Percentiles rank a stretch among this genome's conserved stretches.
Evolutionary conservation across 2,329 filamentous ascomycete genomes (phyloP).

Genomic region (Sclerotiophoma versabilis): DNA sequence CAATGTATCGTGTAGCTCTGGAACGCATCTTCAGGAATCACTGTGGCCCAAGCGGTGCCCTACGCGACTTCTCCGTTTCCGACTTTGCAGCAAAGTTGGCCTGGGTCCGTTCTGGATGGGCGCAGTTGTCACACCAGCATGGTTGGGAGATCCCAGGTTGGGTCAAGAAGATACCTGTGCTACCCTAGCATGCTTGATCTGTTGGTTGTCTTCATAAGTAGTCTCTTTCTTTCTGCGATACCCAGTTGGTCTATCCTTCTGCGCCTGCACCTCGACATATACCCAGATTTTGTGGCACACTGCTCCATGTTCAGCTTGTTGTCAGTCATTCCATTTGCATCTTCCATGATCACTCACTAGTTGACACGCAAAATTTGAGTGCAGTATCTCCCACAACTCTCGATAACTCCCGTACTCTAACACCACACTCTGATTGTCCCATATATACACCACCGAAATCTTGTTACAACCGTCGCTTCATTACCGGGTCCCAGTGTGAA

Average conservation of each 20-base stretch:
- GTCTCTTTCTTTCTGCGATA: neutral
- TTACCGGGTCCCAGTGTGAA: neutral
- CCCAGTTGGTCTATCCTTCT: neutral
- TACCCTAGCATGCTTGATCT: slow-evolving; percentile 17
- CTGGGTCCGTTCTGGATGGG: slow-evolving; percentile 26
- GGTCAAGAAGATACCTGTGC: slow-evolving; percentile 37
- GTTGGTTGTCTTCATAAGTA: neutral
- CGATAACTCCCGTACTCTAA: too few species aligned
- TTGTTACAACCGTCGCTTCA: neutral
- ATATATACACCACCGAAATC: neutral
- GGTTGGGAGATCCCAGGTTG: slow-evolving; percentile 35
- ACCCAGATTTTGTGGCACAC: neutral
- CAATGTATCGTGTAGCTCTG: slow-evolving; percentile 25
- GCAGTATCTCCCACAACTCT: too few species aligned
- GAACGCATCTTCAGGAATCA: slow-evolving; percentile 37
- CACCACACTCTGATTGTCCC: too few species aligned
- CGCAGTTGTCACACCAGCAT: slow-evolving; percentile 22
- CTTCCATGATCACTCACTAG: too few species aligned
- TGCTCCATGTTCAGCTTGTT: neutral
- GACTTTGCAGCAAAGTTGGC: slow-evolving; percentile 21
- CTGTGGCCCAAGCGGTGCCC: slow-evolving; percentile 31
- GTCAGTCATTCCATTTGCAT: too few species aligned
- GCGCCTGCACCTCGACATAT: neutral
- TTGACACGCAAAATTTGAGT: too few species aligned
- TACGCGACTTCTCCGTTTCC: slow-evolving; percentile 39